These are phyloP conservation scores for Striga hermonthica DNA, from an alignment of 305 asterid species.

Conservation along the genomic window DNA sequence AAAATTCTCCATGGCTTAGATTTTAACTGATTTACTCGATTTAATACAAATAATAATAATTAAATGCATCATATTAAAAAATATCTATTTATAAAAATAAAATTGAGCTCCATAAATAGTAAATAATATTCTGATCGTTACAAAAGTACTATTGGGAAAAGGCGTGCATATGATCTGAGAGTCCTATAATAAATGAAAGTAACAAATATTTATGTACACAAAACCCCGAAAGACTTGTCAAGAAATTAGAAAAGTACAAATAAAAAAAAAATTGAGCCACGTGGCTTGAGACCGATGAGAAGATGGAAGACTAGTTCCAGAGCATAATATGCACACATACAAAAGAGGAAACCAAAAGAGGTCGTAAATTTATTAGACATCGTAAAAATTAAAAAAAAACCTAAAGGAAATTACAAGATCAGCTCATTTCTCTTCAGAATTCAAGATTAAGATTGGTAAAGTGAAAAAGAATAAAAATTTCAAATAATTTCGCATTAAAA, in stretches of 20 bases:
- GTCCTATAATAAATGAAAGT: not conserved
- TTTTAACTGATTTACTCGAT: too few species aligned
- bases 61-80: too few species aligned
- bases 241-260: not conserved
- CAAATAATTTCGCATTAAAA: not conserved
- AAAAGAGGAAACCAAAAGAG: not conserved
- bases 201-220: not conserved
- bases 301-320: too few species aligned
- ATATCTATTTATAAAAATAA: too few species aligned
- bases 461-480: not conserved
- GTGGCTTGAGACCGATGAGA: too few species aligned
- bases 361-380: not conserved
- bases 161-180: not conserved
- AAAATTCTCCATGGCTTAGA: too few species aligned
- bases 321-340: not conserved
- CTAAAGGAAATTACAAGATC: conserved; percentile 1
- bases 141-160: too few species aligned
- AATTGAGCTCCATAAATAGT: too few species aligned
- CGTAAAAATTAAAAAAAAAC: not conserved
- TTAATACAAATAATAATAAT: too few species aligned
- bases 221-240: not conserved
- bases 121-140: too few species aligned
- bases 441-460: not conserved
- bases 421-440: not conserved
- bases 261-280: not conserved